phyloP scores from a whole-genome alignment of 345 rosid species.

The Salix caprea region DNA sequence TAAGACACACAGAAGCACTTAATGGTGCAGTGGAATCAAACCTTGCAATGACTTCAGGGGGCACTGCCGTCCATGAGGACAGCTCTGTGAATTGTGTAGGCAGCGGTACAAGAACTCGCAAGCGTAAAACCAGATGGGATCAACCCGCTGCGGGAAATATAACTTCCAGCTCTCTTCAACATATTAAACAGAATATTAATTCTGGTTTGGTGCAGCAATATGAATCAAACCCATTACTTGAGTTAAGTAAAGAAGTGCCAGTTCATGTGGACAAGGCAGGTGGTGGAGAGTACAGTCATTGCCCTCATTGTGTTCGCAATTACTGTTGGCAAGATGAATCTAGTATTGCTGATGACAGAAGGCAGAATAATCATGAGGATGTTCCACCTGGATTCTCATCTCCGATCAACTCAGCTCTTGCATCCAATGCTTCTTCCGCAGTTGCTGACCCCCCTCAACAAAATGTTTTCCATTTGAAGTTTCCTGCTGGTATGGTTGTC shows the following conservation, averaged over 20 bases:
- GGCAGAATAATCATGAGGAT: conserved; percentile 45
- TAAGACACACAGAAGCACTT: conserved; percentile 49
- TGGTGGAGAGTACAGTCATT: conserved; percentile 14
- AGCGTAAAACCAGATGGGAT: conserved; percentile 99
- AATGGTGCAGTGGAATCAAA: conserved; percentile 32
- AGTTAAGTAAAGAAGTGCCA: conserved; percentile 5
- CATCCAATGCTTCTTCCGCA: conserved; percentile 36
- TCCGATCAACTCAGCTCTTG: conserved; percentile 21
- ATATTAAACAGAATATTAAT: conserved; percentile 33
- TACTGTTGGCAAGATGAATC: conserved; percentile 21
- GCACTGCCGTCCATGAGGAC: conserved; percentile 39
- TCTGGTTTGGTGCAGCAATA: conserved; percentile 23
- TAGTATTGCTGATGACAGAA: conserved; percentile 21
- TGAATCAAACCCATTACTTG: conserved; percentile 14
- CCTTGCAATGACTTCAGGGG: conserved; percentile 31
- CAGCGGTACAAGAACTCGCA: conserved; percentile 45
- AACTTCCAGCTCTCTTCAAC: conserved; percentile 21
- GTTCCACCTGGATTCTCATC: conserved; percentile 90
- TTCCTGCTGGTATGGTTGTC: conserved; percentile 32
- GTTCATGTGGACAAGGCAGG: conserved; percentile 20
- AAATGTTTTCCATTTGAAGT: conserved; percentile 13
- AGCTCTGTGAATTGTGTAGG: conserved; percentile 34
- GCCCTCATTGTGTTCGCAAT: conserved; percentile 16
- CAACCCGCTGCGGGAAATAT: conserved; percentile 49
- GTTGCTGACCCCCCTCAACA: conserved; percentile 22